Conservation (phyloP, 2,329 filamentous ascomycete species). For the Aaosphaeria pasadenensis region DNA sequence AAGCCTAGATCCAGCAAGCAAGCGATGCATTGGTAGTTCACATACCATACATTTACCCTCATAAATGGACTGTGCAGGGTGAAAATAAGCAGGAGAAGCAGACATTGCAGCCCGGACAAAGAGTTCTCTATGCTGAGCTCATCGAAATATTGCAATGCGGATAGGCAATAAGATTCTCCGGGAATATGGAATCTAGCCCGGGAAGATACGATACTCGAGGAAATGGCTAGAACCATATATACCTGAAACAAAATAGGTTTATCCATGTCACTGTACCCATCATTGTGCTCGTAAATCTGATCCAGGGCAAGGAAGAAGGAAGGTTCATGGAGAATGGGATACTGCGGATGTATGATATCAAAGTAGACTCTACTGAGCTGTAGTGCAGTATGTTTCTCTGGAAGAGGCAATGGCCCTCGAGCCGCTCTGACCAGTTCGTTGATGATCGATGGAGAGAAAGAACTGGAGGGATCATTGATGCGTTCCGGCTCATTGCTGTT, state of each 20-base stretch:
- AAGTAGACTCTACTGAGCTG: conserved; percentile 50
- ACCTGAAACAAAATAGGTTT: conserved; percentile 43
- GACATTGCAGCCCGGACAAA: conserved; percentile 48
- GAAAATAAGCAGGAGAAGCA: conserved; percentile 48
- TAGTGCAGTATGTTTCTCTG: conserved; percentile 36
- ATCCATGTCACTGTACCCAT: conserved; percentile 15
- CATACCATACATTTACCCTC: conserved; percentile 52
- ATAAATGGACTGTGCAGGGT: conserved; percentile 51
- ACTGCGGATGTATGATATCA: conserved; percentile 47
- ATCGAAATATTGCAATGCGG: conserved; percentile 49
- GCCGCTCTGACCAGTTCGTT: conserved; percentile 7
- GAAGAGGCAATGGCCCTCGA: conserved; percentile 5
- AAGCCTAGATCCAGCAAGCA: conserved; percentile 51
- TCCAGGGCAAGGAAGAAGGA: conserved; percentile 39
- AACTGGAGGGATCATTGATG: background rate
- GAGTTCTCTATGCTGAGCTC: conserved; percentile 49
- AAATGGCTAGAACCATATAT: conserved; percentile 54
- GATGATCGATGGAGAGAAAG: conserved; percentile 1
- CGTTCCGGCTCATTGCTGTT: background rate
- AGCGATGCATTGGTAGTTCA: conserved; percentile 56
- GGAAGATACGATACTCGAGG: conserved; percentile 45
- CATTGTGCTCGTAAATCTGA: conserved; percentile 31
- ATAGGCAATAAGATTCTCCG: conserved; percentile 49
- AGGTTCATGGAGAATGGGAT: conserved; percentile 49
- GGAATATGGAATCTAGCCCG: conserved; percentile 45